Conservation (phyloP, 306 rosid genomes). For the Senna siamea region DNA sequence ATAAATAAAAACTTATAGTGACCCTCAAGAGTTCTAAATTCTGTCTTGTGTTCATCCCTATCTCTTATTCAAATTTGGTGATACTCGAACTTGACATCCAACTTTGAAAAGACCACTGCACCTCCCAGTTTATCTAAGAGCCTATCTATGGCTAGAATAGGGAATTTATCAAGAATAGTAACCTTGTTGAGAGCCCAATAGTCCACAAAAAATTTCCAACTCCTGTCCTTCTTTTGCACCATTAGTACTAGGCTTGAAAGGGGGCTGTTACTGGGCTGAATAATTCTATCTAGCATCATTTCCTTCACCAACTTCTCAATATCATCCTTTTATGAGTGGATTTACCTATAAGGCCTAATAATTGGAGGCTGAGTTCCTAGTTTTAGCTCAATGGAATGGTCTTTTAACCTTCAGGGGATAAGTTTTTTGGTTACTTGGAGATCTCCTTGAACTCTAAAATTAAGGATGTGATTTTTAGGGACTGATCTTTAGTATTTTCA, state of each 20-base stretch:
- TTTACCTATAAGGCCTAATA: background rate
- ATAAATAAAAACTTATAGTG: background rate
- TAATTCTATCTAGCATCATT: background rate
- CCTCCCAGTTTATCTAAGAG: no score
- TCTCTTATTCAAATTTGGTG: background rate
- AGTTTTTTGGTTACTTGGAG: no score
- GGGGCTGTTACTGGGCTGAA: background rate
- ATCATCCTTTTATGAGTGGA: background rate
- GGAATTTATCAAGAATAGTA: no score
- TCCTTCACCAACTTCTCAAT: background rate
- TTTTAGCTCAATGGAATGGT: background rate
- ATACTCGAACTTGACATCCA: background rate
- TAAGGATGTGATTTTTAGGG: no score
- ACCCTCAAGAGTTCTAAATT: background rate
- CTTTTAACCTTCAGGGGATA: no score
- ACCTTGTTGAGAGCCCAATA: background rate
- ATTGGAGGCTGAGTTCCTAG: background rate
- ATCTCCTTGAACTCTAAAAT: no score
- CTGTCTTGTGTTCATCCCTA: background rate
- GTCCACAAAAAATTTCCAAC: background rate
- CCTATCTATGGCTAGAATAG: no score
- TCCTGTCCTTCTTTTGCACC: background rate
- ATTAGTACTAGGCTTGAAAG: background rate
- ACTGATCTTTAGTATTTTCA: no score
- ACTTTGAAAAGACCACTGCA: background rate